These are phyloP conservation scores for Cyclospora cayetanensis DNA, from an alignment of 169 alveolate genomes.

Conservation along the genomic window DNA sequence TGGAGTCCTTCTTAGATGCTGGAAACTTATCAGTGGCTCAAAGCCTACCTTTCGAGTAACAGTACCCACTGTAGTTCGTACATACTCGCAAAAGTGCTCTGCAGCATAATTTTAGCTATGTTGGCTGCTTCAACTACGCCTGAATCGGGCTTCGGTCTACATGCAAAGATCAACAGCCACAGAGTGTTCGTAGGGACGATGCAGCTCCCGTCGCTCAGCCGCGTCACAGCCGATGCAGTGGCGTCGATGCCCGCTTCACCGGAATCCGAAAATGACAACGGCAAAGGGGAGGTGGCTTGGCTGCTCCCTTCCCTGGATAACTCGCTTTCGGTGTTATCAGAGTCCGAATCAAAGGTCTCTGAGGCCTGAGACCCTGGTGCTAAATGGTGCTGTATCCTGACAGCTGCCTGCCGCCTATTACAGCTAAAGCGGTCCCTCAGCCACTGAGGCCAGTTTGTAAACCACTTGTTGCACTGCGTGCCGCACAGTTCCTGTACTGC, in stretches of 20 bases:
- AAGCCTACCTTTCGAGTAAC: no score
- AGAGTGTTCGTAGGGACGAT: conserved; percentile 42
- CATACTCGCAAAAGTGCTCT: not conserved
- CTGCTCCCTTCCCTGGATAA: not conserved
- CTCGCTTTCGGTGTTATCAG: not conserved
- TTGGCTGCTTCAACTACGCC: not conserved
- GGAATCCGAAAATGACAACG: no score
- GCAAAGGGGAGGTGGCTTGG: no score
- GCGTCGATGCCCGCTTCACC: no score
- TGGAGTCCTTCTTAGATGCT: no score
- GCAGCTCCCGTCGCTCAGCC: not conserved
- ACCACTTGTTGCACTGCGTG: not conserved
- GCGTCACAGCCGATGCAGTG: not conserved
- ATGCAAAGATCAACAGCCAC: not conserved
- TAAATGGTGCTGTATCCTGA: not conserved
- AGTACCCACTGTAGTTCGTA: conserved; percentile 11
- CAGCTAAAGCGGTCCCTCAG: not conserved
- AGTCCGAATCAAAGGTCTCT: not conserved
- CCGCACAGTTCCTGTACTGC: not conserved
- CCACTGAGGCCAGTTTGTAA: not conserved
- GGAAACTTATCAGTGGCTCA: no score
- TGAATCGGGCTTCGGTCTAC: not conserved
- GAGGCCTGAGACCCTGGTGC: not conserved
- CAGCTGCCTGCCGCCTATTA: not conserved
- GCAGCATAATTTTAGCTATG: not conserved